These are phyloP conservation scores for Talaromyces albobiverticillius DNA, from an alignment of 2,329 filamentous ascomycete species.

Conservation along the genomic window DNA sequence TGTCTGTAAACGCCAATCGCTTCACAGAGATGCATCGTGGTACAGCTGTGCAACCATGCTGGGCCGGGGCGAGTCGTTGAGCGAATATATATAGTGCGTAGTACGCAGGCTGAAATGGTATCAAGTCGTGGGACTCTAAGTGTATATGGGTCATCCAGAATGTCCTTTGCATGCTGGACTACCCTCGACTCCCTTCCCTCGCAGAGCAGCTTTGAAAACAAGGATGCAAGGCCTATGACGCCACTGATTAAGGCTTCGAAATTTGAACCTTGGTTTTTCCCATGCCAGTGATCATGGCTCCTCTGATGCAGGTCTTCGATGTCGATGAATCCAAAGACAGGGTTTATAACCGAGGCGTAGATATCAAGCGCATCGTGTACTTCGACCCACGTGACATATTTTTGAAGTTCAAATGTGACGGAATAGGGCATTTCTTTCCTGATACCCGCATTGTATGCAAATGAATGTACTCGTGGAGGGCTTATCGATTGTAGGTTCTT, in stretches of 20 bases:
- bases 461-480: conserved; percentile 36
- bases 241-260: conserved; percentile 34
- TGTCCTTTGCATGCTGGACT: conserved; percentile 35
- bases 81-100: conserved; percentile 51
- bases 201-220: conserved; percentile 24
- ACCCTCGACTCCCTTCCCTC: conserved; percentile 25
- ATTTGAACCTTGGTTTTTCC: conserved; percentile 21
- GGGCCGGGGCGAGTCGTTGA: conserved; percentile 50
- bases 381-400: conserved; percentile 24
- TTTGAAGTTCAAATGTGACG: conserved; percentile 21
- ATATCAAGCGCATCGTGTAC: conserved; percentile 25
- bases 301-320: conserved; percentile 21
- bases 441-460: conserved; percentile 33
- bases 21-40: conserved; percentile 55
- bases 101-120: conserved; percentile 41
- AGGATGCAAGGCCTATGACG: conserved; percentile 30
- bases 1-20: conserved; percentile 35
- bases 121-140: conserved; percentile 26
- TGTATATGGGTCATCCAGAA: conserved; percentile 39
- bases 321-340: conserved; percentile 32
- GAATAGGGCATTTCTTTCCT: conserved; percentile 26
- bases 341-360: conserved; percentile 29
- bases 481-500: conserved; percentile 28
- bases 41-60: conserved; percentile 55
- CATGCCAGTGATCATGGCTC: conserved; percentile 30